These are phyloP conservation scores for Hirsutella rhossiliensis DNA, from an alignment of 2,329 filamentous ascomycete species.

Conservation along the genomic window DNA sequence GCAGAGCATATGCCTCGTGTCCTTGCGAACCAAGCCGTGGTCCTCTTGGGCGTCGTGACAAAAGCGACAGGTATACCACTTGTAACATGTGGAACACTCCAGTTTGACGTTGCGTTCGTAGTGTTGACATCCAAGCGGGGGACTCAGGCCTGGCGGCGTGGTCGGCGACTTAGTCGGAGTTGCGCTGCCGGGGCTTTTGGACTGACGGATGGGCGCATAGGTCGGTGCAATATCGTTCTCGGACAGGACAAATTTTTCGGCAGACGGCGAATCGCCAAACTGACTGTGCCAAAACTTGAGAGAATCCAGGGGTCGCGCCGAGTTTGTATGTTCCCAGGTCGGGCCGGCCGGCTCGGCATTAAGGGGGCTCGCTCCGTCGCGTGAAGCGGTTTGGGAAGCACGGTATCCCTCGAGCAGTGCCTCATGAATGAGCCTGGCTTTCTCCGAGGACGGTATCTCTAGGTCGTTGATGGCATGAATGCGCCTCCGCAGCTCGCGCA, in stretches of 20 bases:
- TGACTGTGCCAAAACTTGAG: conserved; percentile 47
- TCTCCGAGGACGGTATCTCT: conserved; percentile 46
- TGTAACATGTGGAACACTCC: conserved; percentile 79
- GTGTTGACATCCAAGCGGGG: conserved; percentile 69
- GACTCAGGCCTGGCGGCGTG: conserved; percentile 18
- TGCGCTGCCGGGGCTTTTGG: conserved; percentile 34
- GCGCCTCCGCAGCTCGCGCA: conserved; percentile 51
- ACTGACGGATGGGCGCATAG: conserved; percentile 44
- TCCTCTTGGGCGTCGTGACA: conserved; percentile 81
- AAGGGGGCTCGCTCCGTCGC: conserved; percentile 5
- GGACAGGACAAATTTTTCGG: conserved; percentile 36
- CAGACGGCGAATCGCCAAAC: conserved; percentile 22
- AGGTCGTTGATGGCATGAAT: conserved; percentile 58
- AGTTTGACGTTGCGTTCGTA: conserved; percentile 95
- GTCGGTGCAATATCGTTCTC: conserved; percentile 55
- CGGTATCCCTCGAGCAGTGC: conserved; percentile 58
- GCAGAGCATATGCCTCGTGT: conserved; percentile 92
- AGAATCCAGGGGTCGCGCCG: conserved; percentile 36
- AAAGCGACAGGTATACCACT: conserved; percentile 91
- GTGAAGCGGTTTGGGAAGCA: conserved; percentile 14
- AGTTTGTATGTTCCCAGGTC: conserved; percentile 25
- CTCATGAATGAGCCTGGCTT: conserved; percentile 60
- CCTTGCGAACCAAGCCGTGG: conserved; percentile 65
- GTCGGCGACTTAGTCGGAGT: conserved; percentile 10
- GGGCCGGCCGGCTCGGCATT: conserved; percentile 12